Conservation (phyloP, 306 rosid genomes). For the Vigna nakashimae region DNA sequence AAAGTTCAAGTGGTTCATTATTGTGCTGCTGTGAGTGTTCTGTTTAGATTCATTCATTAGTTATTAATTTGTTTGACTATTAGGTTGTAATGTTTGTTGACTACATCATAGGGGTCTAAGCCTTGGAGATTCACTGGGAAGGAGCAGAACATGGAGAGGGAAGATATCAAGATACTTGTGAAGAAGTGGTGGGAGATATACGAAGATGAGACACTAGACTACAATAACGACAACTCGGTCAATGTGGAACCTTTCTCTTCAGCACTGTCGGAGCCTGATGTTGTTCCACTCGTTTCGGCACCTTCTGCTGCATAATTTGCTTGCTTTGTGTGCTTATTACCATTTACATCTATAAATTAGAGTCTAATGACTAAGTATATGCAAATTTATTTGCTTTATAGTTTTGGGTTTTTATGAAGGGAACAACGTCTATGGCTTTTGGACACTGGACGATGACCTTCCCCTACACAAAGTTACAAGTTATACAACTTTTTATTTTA, state of each 20-base stretch:
- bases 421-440: neutral
- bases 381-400: neutral
- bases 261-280: constrained; percentile 42
- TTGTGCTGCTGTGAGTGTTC: constrained; percentile 75
- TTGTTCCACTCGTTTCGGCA: constrained; percentile 37
- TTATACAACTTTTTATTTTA: too few relatives aligned
- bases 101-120: constrained; percentile 68
- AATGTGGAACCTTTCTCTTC: constrained; percentile 25
- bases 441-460: neutral
- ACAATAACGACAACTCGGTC: constrained; percentile 7
- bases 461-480: too few relatives aligned
- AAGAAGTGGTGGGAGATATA: constrained; percentile 83
- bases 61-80: neutral
- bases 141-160: constrained; percentile 82
- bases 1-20: constrained; percentile 81
- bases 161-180: constrained; percentile 76
- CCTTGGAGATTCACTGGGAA: constrained; percentile 90
- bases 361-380: neutral
- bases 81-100: neutral
- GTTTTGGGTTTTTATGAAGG: neutral
- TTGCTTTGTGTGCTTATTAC: neutral
- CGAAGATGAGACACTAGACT: constrained; percentile 72
- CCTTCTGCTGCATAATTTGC: constrained; percentile 64
- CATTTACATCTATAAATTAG: neutral
- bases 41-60: neutral